Evolutionary conservation across 75 land plant genomes (phyloP).

Genomic region (Sequoiadendron giganteum): DNA sequence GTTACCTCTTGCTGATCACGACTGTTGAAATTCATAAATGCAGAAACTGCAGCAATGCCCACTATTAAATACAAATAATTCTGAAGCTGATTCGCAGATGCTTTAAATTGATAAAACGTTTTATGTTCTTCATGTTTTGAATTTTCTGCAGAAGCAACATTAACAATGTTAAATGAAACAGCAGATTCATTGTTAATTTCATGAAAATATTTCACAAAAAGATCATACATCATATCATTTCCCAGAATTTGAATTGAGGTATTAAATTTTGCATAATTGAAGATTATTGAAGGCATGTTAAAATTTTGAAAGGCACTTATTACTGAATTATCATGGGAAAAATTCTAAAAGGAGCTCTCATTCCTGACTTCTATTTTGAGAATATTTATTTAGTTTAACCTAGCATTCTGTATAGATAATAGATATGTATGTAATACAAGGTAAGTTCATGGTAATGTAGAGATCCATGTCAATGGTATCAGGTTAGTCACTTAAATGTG

Average conservation of each 20-base stretch:
- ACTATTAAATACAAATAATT: slow-evolving; percentile 30
- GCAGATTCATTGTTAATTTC: neutral
- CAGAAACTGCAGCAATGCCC: slow-evolving; percentile 32
- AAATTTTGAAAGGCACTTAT: neutral
- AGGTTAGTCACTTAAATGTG: too few species aligned
- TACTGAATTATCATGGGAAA: neutral
- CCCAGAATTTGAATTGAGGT: neutral
- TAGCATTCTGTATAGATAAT: neutral
- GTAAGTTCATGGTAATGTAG: too few species aligned
- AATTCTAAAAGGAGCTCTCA: neutral
- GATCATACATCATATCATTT: neutral
- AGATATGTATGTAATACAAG: neutral
- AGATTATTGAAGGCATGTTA: neutral
- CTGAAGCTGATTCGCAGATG: slow-evolving; percentile 44
- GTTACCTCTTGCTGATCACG: slow-evolving; percentile 51
- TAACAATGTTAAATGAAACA: neutral
- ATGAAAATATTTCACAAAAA: neutral
- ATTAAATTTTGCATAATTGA: neutral
- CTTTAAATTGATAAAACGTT: slow-evolving; percentile 31
- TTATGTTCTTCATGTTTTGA: slow-evolving; percentile 49
- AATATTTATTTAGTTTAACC: neutral
- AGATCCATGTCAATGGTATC: too few species aligned
- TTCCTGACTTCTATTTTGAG: neutral
- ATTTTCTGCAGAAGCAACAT: slow-evolving; percentile 29
- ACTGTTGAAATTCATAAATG: slow-evolving; percentile 30